Evolutionary conservation across 305 asterid genomes (phyloP), one percentile per base, ranked within the genome.

Genomic region (Plantago rigida): DNA sequence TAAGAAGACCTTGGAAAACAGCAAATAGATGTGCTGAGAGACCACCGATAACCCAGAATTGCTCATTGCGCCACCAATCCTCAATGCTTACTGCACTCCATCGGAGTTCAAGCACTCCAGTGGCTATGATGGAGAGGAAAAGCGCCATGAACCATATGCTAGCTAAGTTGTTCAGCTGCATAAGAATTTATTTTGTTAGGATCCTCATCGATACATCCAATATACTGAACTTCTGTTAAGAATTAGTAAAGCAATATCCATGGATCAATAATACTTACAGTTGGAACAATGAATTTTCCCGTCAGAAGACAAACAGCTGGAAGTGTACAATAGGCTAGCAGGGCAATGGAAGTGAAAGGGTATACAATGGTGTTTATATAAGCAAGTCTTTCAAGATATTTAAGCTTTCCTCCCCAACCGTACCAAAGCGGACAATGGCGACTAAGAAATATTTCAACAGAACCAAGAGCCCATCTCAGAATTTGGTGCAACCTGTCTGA

Each of bases 401-500:
- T 87, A 19, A 87, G 77, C 73, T 84, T 84, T 39, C 95, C 93
- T 24, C 87, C 89, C 56, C 63, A 84, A 69, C 77, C 95, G 60
- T 82, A 84, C 95, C 95, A 87, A 45, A 84, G 84, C 1, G 95
- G 95, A 72, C 95, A 84, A 76, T 84, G 95, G 14, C 95, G 87
- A 48, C 95, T 87, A 39, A 84, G 75, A 78, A 87, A 87, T 74
- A 87, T 87, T 62, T 87, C 95, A 22, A 84, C 84, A 41, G 95
- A 87, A 72, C 95, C 95, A 52, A 87, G 86, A 67, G 95, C 95
- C 95, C 93, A 87, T 72, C 95, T 74, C 76, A 84, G 77, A 46
- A 87, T 89, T 76, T 87, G 95, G 71, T 84, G 89, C 80, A 87
- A 75, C 79, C 93, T 77, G 53, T 84, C 95, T 29, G 95, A 84